These are phyloP conservation scores for Blastocystis sp. DNA, from an alignment of 352 stramenopile genomes.

Conservation along the genomic window DNA sequence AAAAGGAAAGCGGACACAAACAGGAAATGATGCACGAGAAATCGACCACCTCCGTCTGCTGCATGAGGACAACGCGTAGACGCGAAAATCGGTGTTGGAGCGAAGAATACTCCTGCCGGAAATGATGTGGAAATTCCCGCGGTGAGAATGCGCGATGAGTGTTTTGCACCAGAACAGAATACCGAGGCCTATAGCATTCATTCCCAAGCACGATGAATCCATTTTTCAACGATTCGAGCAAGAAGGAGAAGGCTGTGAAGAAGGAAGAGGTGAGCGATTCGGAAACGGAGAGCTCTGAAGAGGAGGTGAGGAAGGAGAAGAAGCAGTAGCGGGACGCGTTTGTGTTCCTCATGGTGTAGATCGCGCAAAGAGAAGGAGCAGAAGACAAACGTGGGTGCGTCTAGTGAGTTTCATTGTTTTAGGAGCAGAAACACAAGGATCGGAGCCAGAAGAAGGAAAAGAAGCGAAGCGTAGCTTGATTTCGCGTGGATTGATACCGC, in stretches of 20 bases:
- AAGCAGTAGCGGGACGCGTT: not conserved
- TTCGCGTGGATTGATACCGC: not conserved
- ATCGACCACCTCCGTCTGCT: conserved; percentile 1
- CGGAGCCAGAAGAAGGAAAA: conserved; percentile 45
- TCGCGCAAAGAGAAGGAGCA: conserved; percentile 6
- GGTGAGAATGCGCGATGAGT: not conserved
- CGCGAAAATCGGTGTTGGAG: too few species aligned
- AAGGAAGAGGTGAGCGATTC: conserved; percentile 17
- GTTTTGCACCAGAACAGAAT: not conserved
- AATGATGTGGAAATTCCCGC: too few species aligned
- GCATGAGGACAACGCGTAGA: not conserved
- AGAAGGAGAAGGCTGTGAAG: conserved; percentile 12
- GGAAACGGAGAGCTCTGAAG: conserved; percentile 7
- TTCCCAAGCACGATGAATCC: conserved; percentile 16
- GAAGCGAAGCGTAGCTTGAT: not conserved
- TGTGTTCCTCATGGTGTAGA: conserved; percentile 3
- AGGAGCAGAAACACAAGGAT: conserved; percentile 4
- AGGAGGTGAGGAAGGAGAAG: conserved; percentile 28
- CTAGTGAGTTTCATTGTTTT: not conserved
- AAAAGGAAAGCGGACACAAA: conserved; percentile 45
- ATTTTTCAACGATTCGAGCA: conserved; percentile 23
- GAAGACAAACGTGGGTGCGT: not conserved
- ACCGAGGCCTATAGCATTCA: not conserved
- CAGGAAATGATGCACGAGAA: conserved; percentile 45
- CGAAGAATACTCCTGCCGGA: too few species aligned